Evolutionary conservation across 2,329 filamentous ascomycete genomes (phyloP), one percentile per base, ranked within the genome.

Genomic region (Colletotrichum sp.): DNA sequence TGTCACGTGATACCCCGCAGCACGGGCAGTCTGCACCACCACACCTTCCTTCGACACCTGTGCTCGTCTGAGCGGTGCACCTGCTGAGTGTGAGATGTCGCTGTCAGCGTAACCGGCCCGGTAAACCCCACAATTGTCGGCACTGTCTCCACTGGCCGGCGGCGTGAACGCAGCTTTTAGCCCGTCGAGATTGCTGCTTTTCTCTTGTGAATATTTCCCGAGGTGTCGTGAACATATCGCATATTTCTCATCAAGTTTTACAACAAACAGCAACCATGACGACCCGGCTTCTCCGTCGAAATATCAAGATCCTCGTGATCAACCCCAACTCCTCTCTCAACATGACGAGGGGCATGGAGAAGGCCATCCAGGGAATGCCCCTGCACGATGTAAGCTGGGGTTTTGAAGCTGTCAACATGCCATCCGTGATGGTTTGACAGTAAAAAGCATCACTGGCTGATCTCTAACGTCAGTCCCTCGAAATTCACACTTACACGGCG

Each of bases 321-420:
- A 96, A 97, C 81, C 95, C 95, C 39, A 97, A 97, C 85, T 95
- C 94, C 4, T 95, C 93, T 1, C 80, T 86, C 72, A 86, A 88
- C 71, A 96, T 96, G 94, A 96, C 94, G 13, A 86, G 91, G 8
- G 91, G 90, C 30, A 88, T 96, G 80, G 88, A 89, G 71, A 81
- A 84, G 63, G 86, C 88, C 65, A 86, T 92, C 74, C 83, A 86
- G 59, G 80, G 83, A 69, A 81, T 89, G 78, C 78, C 84, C 34
- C 79, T 88, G 5, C 81, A 84, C 49, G 78, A 83, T 75, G 87
- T 88, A 80, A 77, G 82, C 75, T 13, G 36, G 72, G n/a, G 52
- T 18, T 8, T 49, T 13, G 18, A 32, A 13, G 49, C 9, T 18
- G 16, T 12, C 21, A 44, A 32, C 13, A n/a, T 24, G 34, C 24